Evolutionary conservation across 495 filamentous ascomycete species (phyloP).

Genomic region (Trichoderma reesei): DNA sequence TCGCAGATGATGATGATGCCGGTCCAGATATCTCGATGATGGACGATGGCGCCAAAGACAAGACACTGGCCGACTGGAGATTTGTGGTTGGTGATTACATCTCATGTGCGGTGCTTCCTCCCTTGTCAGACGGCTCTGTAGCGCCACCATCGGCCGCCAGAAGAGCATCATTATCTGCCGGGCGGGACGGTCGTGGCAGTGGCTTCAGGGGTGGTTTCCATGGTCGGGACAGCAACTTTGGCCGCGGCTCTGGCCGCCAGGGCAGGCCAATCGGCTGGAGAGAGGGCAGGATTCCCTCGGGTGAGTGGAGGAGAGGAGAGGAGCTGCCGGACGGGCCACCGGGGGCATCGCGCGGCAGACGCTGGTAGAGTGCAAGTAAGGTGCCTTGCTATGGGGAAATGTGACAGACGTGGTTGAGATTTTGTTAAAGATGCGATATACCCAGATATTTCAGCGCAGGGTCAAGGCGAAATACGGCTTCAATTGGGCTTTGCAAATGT

Average conservation of each 20-base stretch:
- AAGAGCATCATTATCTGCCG: constrained; percentile 2
- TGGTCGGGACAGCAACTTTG: constrained; percentile 23
- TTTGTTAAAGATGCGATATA: not conserved
- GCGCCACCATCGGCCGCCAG: constrained; percentile 36
- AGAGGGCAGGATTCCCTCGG: constrained; percentile 33
- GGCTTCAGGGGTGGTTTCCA: constrained; percentile 33
- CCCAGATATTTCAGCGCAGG: not conserved
- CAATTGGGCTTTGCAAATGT: not conserved
- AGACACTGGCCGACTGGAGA: constrained; percentile 60
- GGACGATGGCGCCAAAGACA: constrained; percentile 31
- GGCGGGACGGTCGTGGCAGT: constrained; percentile 38
- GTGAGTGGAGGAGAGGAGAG: constrained; percentile 31
- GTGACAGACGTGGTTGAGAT: not conserved
- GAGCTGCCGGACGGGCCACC: constrained; percentile 23
- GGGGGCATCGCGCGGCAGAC: constrained; percentile 21
- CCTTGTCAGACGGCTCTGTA: constrained; percentile 61
- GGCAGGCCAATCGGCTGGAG: constrained; percentile 25
- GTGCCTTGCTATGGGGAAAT: not conserved
- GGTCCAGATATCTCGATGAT: not conserved
- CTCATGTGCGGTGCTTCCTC: constrained; percentile 67
- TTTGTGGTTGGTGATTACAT: constrained; percentile 90
- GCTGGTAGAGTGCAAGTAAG: constrained; percentile 19
- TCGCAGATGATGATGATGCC: constrained; percentile 19
- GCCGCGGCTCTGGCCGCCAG: constrained; percentile 17
- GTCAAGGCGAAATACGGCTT: not conserved